These are phyloP conservation scores for Striga hermonthica DNA, from an alignment of 305 asterid species.

Conservation along the genomic window DNA sequence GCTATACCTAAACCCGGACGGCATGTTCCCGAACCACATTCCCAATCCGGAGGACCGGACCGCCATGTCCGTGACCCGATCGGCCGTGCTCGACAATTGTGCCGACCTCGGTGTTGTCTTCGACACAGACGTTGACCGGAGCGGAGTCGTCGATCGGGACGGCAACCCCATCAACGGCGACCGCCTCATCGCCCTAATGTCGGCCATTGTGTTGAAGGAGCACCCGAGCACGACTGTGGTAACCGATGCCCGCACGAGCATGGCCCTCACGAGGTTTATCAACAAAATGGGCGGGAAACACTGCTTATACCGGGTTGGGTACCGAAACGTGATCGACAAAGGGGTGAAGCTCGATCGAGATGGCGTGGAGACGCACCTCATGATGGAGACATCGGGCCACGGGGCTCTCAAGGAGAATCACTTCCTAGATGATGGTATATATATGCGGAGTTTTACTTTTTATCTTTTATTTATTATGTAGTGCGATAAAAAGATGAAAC, in stretches of 20 bases:
- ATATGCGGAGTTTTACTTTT: neutral
- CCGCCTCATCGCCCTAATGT: conserved; percentile 71
- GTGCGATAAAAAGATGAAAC: too few species aligned
- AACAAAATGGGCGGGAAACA: conserved; percentile 60
- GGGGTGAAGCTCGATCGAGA: conserved; percentile 64
- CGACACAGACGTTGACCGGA: conserved; percentile 87
- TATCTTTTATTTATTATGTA: too few species aligned
- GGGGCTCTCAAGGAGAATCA: conserved; percentile 84
- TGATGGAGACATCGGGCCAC: conserved; percentile 93
- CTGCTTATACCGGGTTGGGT: conserved; percentile 81
- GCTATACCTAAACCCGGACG: conserved; percentile 81
- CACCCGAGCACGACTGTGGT: conserved; percentile 72
- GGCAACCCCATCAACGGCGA: conserved; percentile 90
- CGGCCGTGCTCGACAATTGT: conserved; percentile 59
- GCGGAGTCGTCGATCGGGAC: conserved; percentile 69
- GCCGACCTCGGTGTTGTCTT: conserved; percentile 88
- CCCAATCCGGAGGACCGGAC: conserved; percentile 87
- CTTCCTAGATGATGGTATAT: conserved; percentile 81
- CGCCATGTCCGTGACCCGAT: conserved; percentile 78
- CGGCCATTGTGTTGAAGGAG: conserved; percentile 69
- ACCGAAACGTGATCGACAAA: conserved; percentile 83
- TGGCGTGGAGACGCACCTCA: conserved; percentile 73
- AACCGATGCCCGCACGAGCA: conserved; percentile 85
- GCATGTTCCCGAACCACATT: conserved; percentile 94
- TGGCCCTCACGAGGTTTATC: conserved; percentile 60